Conservation (phyloP, 169 alveolate genomes). For the Babesia gibsoni region DNA sequence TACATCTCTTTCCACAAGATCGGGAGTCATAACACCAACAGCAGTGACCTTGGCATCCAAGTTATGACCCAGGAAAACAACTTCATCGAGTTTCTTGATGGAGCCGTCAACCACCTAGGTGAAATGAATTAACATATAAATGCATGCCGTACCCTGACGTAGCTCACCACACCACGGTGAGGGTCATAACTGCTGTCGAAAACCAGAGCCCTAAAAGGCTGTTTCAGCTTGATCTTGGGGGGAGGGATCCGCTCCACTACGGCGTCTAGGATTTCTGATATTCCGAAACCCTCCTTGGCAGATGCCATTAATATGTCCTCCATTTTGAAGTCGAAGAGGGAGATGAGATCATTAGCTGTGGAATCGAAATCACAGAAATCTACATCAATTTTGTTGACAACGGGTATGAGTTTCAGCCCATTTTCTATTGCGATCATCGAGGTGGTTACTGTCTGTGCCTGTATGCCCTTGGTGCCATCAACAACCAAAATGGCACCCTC, state of each 20-base stretch:
- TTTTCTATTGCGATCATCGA: slow-evolving; percentile 82
- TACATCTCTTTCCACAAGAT: slow-evolving; percentile 50
- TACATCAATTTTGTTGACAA: slow-evolving; percentile 90
- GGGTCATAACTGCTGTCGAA: slow-evolving; percentile 88
- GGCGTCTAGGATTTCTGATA: slow-evolving; percentile 76
- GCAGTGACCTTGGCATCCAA: slow-evolving; percentile 58
- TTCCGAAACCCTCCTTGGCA: slow-evolving; percentile 87
- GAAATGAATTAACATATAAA: background rate
- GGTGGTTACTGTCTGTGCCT: slow-evolving; percentile 91
- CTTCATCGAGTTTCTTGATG: slow-evolving; percentile 64
- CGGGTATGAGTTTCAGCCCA: slow-evolving; percentile 88
- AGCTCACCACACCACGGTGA: slow-evolving; percentile 88
- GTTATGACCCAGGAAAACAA: slow-evolving; percentile 60
- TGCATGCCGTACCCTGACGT: slow-evolving; percentile 67
- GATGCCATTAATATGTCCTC: slow-evolving; percentile 83
- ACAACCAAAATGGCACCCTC: slow-evolving; percentile 90
- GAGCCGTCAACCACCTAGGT: slow-evolving; percentile 65
- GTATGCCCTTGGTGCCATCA: slow-evolving; percentile 91
- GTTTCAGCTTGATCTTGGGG: slow-evolving; percentile 73
- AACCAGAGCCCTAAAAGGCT: slow-evolving; percentile 83
- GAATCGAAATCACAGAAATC: slow-evolving; percentile 66
- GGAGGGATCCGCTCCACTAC: slow-evolving; percentile 79
- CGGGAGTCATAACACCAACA: slow-evolving; percentile 74
- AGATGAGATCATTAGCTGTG: slow-evolving; percentile 59
- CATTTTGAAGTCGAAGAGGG: slow-evolving; percentile 64